Evolutionary conservation across 2,329 filamentous ascomycete genomes (phyloP), one percentile per base, ranked within the genome.

Genomic region (Knoxdaviesia proteae): DNA sequence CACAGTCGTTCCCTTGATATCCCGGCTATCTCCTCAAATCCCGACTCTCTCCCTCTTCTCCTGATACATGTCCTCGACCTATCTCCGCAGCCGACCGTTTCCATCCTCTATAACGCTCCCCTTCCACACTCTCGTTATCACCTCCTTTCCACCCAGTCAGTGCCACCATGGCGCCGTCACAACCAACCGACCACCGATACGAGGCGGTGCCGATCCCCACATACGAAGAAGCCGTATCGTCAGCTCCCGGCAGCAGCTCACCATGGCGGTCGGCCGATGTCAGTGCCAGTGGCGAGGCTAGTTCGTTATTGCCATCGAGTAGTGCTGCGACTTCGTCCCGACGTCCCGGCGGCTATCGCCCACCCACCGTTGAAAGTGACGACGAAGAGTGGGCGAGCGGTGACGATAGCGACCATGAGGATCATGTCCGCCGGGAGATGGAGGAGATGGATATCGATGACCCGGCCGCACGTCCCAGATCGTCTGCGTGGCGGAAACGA

Each of bases 371-470:
- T 47, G 81, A 90, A 58, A 68, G 63, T 1, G 86, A 84, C 45
- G 79, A 77, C 47, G 79, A 87, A 48, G 54, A 65, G 31, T 63
- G 72, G 59, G 58, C 68, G 63, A 63, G 58, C 60, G 62, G 65
- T 32, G 61, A 58, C 29, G 63, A 63, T 36, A 55, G 57, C 42
- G 62, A 63, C 40, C 69, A 81, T 49, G 74, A 74, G 35, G 74
- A 72, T 33, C 74, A 77, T 48, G 69, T 90, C 51, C 76, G 83
- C 48, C 71, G 80, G 49, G 83, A 90, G 60, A 79, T 96, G 63
- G 75, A 92, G 54, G 81, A 94, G 68, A 77, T 93, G 69, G 84
- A 92, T 50, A 74, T 92, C 37, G 72, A 84, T 52, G 84, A 92
- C 50, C 74, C 75, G 32, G 46, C 42, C 20, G 57, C 61, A 40